Conservation (phyloP, 768 basidiomycete genomes). For the Mycena galopus region DNA sequence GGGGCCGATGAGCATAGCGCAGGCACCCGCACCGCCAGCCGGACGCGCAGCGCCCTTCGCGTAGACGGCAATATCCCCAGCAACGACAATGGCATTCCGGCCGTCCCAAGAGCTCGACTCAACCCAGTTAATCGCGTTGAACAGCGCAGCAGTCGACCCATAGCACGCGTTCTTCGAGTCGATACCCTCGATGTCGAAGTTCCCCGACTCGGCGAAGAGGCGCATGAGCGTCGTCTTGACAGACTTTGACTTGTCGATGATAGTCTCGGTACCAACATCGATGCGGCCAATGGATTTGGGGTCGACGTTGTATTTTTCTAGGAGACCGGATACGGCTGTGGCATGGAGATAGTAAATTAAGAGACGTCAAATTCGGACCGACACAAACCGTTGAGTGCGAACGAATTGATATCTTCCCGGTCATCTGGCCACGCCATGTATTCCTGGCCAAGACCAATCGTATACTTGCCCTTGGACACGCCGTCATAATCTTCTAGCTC, state of each 20-base stretch:
- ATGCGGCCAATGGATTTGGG: conserved; percentile 96
- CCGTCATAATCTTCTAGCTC: conserved; percentile 95
- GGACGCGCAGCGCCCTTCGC: conserved; percentile 97
- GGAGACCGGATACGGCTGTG: conserved; percentile 86
- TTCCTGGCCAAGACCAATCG: conserved; percentile 96
- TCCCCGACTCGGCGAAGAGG: conserved; percentile 92
- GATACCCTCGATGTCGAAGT: conserved; percentile 97
- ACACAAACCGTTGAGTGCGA: conserved; percentile 87
- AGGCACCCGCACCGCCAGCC: conserved; percentile 96
- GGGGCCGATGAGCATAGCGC: conserved; percentile 95
- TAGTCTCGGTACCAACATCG: conserved; percentile 98
- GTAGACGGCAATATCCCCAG: conserved; percentile 97
- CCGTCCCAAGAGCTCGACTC: conserved; percentile 98
- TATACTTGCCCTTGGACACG: conserved; percentile 96
- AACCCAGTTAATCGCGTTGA: conserved; percentile 99
- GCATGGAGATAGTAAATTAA: conserved; percentile 14
- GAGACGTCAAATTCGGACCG: not conserved
- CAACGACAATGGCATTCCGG: conserved; percentile 95
- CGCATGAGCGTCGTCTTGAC: conserved; percentile 99
- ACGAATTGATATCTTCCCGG: conserved; percentile 99
- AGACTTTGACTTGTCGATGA: conserved; percentile 99
- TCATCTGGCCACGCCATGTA: conserved; percentile 99
- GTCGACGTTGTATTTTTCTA: conserved; percentile 96
- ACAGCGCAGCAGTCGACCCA: conserved; percentile 96
- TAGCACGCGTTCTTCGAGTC: conserved; percentile 99